Conservation (phyloP, 2,329 filamentous ascomycete genomes). For the Ambrosiella xylebori region DNA sequence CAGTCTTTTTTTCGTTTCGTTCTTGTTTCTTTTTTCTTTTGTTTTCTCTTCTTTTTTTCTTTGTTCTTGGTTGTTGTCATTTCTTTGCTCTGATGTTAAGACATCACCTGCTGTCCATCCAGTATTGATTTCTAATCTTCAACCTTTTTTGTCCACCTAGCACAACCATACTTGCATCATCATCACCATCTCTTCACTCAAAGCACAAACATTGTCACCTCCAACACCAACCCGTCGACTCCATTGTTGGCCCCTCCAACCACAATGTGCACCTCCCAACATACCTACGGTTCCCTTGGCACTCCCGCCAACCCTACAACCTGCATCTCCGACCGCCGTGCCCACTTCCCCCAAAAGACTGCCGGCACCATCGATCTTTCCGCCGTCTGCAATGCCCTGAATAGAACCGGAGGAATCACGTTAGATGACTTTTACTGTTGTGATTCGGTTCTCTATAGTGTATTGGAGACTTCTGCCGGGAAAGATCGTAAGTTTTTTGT, state of each 20-base stretch:
- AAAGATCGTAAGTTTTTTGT: constrained; percentile 12
- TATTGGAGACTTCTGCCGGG: constrained; percentile 8
- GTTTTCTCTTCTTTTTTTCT: too few relatives aligned
- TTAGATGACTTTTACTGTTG: constrained; percentile 13
- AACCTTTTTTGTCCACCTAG: too few relatives aligned
- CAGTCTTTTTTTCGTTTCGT: too few relatives aligned
- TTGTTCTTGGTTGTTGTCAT: too few relatives aligned
- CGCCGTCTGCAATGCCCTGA: constrained; percentile 7
- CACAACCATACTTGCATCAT: too few relatives aligned
- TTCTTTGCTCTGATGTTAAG: too few relatives aligned
- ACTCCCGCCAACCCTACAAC: not conserved
- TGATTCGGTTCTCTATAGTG: constrained; percentile 13
- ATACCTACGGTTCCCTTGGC: not conserved
- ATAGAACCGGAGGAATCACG: not conserved
- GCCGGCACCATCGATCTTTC: constrained; percentile 4
- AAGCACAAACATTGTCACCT: too few relatives aligned
- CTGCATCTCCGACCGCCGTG: constrained; percentile 11
- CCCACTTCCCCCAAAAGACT: constrained; percentile 9
- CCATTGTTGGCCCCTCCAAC: not conserved
- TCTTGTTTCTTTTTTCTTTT: too few relatives aligned
- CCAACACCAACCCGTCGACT: not conserved
- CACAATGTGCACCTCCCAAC: constrained; percentile 1
- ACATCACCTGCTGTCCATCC: too few relatives aligned
- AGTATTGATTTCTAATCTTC: too few relatives aligned
- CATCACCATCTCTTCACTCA: too few relatives aligned